Base-by-base conservation (phyloP, 139 green algal species). In the Coelastrella sp. region DNA sequence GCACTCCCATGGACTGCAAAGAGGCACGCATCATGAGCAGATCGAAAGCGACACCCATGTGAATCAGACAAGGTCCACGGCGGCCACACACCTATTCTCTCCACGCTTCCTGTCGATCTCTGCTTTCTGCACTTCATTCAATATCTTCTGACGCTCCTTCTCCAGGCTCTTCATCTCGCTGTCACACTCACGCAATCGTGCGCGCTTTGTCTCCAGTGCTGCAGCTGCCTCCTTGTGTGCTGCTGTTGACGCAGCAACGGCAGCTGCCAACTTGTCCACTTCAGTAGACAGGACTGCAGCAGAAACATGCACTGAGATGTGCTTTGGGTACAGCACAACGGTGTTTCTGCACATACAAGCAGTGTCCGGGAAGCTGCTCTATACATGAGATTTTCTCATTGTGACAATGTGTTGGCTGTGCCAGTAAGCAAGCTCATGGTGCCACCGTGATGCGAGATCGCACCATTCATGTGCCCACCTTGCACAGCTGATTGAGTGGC, bases 131-230 rank as follows among this genome's bases (percentile, higher is more conserved):
- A n/a, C 38, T 17, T 72, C 43, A 69, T 73, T 87, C 40, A 50
- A 48, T 43, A 86, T 32, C n/a, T 48, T 15, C 53, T 85, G 77
- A 32, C 63, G 69, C 75, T 83, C 76, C 59, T 86, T 86, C 85
- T 93, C 83, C 51, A 95, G 88, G 7, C 79, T 83, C 19, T 66
- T 67, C 69, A 97, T 95, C 88, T 98, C 94, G 2, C 77, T 60
- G 81, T 99, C 96, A 81, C 94, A 98, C 85, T 96, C 91, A 51
- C 84, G 79, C 48, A 98, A 71, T 0, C 91, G 89, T 13, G 83
- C 88, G 8, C 89, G 84, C 23, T 74, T 79, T 6, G 88, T 83
- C 37, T 92, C 83, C 75, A 98, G 88, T 62, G 40, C 45, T n/a
- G 41, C 90, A 2, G 85, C 71, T 1, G 81, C 88, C 3, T 60